Conservation (phyloP, 352 stramenopile genomes). For the Phytophthora capsici region DNA sequence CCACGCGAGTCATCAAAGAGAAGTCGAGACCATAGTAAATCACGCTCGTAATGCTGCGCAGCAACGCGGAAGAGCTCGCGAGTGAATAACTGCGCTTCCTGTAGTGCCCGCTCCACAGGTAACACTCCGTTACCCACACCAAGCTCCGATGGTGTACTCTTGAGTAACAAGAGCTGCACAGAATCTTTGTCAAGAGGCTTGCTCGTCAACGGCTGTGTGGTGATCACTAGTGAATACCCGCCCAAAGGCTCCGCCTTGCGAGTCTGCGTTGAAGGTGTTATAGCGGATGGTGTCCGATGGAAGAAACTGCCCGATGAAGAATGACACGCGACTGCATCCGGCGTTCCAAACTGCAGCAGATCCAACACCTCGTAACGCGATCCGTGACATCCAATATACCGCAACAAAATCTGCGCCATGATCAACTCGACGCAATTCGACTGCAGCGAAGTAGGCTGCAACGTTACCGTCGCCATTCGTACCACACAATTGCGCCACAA, state of each 20-base stretch:
- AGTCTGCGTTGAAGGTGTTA: conserved; percentile 31
- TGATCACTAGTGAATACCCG: conserved; percentile 83
- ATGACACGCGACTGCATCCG: conserved; percentile 82
- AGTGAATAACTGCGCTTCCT: conserved; percentile 79
- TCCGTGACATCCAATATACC: conserved; percentile 86
- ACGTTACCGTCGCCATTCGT: conserved; percentile 56
- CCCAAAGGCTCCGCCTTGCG: conserved; percentile 26
- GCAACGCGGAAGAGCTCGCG: conserved; percentile 83
- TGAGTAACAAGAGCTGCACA: conserved; percentile 75
- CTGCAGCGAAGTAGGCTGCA: conserved; percentile 66
- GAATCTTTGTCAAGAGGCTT: conserved; percentile 69
- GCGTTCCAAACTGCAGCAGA: conserved; percentile 85
- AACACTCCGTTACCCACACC: conserved; percentile 62
- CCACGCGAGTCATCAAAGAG: conserved; percentile 72
- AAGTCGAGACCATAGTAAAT: conserved; percentile 86
- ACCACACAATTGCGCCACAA: conserved; percentile 54
- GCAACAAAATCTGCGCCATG: conserved; percentile 78
- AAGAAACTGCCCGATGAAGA: conserved; percentile 83
- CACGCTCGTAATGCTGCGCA: conserved; percentile 83
- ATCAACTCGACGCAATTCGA: conserved; percentile 78
- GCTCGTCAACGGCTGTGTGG: conserved; percentile 60
- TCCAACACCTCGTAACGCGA: conserved; percentile 85
- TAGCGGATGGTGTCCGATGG: conserved; percentile 51
- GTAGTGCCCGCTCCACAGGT: conserved; percentile 65
- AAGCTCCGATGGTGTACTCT: conserved; percentile 45